Evolutionary conservation across 2,329 filamentous ascomycete genomes (phyloP).

Genomic region (Aplosporella prunicola): DNA sequence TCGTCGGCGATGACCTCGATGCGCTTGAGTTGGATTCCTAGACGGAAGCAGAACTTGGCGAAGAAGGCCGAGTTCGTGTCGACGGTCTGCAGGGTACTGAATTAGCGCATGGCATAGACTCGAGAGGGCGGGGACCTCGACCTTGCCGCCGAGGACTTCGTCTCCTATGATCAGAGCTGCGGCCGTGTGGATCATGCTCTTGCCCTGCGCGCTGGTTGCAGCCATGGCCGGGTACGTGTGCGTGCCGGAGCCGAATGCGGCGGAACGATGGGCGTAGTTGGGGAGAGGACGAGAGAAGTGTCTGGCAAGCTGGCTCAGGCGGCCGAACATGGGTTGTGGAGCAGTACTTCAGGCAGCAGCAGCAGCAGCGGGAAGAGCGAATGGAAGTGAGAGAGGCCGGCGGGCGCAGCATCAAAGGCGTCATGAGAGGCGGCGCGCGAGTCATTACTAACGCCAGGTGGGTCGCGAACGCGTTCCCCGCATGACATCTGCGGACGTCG

Average conservation of each 20-base stretch:
- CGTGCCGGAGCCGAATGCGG: conserved; percentile 27
- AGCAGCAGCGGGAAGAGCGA: too few relatives aligned
- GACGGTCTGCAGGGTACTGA: conserved; percentile 40
- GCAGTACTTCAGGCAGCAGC: background rate
- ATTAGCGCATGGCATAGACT: conserved; percentile 1
- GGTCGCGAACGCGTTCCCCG: conserved; percentile 2
- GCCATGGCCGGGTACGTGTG: conserved; percentile 36
- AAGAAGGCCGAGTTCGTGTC: conserved; percentile 59
- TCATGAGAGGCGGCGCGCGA: background rate
- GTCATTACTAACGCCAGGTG: conserved; percentile 1
- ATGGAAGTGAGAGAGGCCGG: too few relatives aligned
- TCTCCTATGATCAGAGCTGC: conserved; percentile 95
- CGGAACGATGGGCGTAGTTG: conserved; percentile 44
- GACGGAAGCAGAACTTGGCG: conserved; percentile 56
- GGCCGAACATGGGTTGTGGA: conserved; percentile 58
- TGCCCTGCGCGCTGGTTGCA: conserved; percentile 38
- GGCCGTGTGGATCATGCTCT: conserved; percentile 72
- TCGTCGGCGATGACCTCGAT: conserved; percentile 93
- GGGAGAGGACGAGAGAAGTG: conserved; percentile 58
- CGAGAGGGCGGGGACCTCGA: conserved; percentile 3
- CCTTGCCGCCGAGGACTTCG: conserved; percentile 92
- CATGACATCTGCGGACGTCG: conserved; percentile 4
- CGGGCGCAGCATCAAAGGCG: background rate
- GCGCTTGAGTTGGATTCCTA: conserved; percentile 63
- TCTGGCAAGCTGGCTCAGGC: conserved; percentile 62